These are phyloP conservation scores for Cucurbita pepo DNA, from an alignment of 306 rosid genomes.

Conservation along the genomic window DNA sequence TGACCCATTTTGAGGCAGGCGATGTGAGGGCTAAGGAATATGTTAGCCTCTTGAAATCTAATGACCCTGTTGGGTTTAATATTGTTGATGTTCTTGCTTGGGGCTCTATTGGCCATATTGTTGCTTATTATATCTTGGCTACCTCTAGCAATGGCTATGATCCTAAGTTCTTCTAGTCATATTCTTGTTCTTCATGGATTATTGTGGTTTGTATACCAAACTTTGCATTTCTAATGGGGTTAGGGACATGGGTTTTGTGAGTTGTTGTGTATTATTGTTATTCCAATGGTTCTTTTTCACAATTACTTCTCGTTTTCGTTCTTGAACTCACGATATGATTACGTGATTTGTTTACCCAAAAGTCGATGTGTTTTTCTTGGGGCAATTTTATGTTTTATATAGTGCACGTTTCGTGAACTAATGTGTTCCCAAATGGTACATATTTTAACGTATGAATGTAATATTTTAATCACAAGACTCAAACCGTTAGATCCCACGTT, in stretches of 20 bases:
- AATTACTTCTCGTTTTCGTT: not conserved
- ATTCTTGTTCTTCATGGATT: not conserved
- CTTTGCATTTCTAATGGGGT: not conserved
- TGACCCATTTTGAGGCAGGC: constrained; percentile 86
- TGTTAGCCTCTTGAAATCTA: constrained; percentile 78
- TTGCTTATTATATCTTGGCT: constrained; percentile 89
- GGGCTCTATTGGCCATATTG: constrained; percentile 87
- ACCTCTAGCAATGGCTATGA: constrained; percentile 93
- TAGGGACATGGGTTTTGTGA: not conserved
- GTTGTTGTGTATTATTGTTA: not conserved
- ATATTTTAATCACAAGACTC: no score
- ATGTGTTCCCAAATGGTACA: no score
- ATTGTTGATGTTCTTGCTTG: constrained; percentile 91
- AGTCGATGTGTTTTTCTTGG: no score
- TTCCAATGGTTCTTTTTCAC: not conserved
- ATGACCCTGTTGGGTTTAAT: constrained; percentile 97
- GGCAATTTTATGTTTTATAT: no score
- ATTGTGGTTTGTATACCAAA: not conserved
- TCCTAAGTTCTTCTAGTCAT: constrained; percentile 54
- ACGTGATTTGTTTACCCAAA: no score
- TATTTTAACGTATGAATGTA: no score
- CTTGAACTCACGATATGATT: not conserved
- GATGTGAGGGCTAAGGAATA: constrained; percentile 83
- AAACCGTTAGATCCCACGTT: no score
- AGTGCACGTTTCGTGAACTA: no score